Base-by-base conservation (phyloP, 1,284 basidiomycete species). In the Leccinum solheimii region DNA sequence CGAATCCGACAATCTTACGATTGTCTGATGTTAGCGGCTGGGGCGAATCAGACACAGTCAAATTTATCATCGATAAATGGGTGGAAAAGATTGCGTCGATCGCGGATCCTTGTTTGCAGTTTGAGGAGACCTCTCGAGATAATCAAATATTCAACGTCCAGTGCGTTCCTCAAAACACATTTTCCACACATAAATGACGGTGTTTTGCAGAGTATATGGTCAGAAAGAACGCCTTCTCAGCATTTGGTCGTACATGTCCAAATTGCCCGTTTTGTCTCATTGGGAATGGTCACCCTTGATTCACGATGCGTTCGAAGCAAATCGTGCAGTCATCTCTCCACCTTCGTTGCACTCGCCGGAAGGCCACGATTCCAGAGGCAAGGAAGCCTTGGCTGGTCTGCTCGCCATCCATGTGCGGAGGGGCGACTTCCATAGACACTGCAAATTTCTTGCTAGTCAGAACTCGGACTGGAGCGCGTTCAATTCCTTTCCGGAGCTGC, bases 371-470 rank as follows among this genome's bases (percentile, higher is more conserved):
- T 45, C 57, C 19, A 34, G 36, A 13, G 8, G 7, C 1, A 27
- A 56, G 11, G n/a, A 55, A 7, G 30, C 13, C 3, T 59, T 66
- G 30, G 60, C 70, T 1, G 80, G 80, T 10, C 69, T 85, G 0
- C 73, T 87, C n/a, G 85, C 77, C 1, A 68, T 88, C 3, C 86
- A 88, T 61, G 67, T 87, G 16, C 83, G 86, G 8, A 76, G 86
- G 16, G 86, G 86, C 4, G 86, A 87, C 69, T 88, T 81, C 67
- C 59, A 72, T 26, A 64, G 68, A 1, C 84, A 86, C 67, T 88
- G 86, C 65, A 57, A 62, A 5, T 71, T 73, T 57, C 78, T 87
- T 32, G 76, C 77, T 2, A 66, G 68, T 6, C 79, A 72, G 69
- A 71, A 69, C 14, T 67, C 78, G 4, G 66, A 67, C 19, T 81